Conservation (phyloP, 169 alveolate genomes). For the Eimeria praecox region DNA sequence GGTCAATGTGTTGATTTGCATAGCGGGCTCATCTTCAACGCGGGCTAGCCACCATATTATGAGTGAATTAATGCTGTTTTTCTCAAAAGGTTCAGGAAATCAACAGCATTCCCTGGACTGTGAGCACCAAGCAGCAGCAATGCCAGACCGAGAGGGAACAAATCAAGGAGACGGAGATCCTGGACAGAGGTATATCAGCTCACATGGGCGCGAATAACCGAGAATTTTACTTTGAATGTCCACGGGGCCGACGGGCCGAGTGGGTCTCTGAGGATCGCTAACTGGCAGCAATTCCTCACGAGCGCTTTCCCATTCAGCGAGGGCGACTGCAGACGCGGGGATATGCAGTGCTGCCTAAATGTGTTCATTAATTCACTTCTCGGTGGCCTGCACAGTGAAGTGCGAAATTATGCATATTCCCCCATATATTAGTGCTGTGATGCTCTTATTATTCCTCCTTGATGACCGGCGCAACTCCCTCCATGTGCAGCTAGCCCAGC, state of each 20-base stretch:
- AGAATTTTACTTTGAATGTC: background rate
- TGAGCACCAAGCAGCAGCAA: background rate
- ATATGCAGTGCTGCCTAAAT: too few species aligned
- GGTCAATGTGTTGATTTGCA: background rate
- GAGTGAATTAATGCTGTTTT: background rate
- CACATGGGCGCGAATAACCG: background rate
- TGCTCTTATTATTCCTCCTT: too few species aligned
- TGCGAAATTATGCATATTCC: too few species aligned
- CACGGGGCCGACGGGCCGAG: background rate
- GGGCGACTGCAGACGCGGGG: too few species aligned
- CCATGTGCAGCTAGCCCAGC: too few species aligned
- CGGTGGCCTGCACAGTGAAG: too few species aligned
- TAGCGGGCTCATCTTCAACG: background rate
- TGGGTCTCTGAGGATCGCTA: too few species aligned
- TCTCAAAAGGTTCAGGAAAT: background rate
- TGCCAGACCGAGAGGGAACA: background rate
- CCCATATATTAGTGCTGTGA: too few species aligned
- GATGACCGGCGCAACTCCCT: too few species aligned
- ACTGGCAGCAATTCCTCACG: too few species aligned
- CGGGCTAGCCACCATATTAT: background rate
- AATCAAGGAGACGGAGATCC: background rate
- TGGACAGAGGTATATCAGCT: background rate
- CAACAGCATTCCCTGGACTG: background rate
- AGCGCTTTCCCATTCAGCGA: too few species aligned
- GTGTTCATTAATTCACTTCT: too few species aligned